Evolutionary conservation across 208 protist species (phyloP).

Genomic region (Trypanosoma caninum): DNA sequence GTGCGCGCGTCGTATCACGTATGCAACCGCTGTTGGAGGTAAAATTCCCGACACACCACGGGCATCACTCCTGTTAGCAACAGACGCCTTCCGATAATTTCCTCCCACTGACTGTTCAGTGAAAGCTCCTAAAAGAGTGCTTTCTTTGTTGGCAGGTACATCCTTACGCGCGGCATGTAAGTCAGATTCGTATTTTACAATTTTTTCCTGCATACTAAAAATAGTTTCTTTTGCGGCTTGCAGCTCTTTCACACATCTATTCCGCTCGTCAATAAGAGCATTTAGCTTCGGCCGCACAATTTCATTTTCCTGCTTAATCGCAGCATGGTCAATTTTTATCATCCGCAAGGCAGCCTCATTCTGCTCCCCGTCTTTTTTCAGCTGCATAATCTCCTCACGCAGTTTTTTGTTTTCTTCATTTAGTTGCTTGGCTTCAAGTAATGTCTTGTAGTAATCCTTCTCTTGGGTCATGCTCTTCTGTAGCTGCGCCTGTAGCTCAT

Average conservation of each 20-base stretch:
- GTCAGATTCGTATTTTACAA: constrained; percentile 37
- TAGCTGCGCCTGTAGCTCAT: constrained; percentile 40
- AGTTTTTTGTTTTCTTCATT: constrained; percentile 23
- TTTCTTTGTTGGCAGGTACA: background rate
- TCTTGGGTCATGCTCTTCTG: constrained; percentile 41
- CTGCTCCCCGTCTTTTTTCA: constrained; percentile 33
- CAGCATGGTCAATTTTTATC: constrained; percentile 59
- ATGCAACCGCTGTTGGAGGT: constrained; percentile 19
- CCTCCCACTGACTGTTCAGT: background rate
- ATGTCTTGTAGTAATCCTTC: constrained; percentile 51
- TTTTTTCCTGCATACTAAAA: constrained; percentile 34
- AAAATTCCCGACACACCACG: background rate
- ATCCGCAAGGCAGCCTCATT: constrained; percentile 47
- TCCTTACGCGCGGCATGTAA: constrained; percentile 22
- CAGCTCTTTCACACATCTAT: constrained; percentile 31
- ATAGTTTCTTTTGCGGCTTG: constrained; percentile 36
- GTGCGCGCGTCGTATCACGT: constrained; percentile 36
- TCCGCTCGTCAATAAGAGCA: constrained; percentile 29
- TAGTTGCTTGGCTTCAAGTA: constrained; percentile 31
- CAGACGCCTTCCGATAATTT: background rate
- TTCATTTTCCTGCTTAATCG: constrained; percentile 57
- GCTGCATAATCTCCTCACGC: background rate
- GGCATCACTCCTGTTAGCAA: constrained; percentile 9
- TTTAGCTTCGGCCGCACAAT: constrained; percentile 29
- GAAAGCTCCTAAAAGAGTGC: background rate